These are phyloP conservation scores for Fusarium sp. DNA, from an alignment of 2,329 filamentous ascomycete species.

Conservation along the genomic window DNA sequence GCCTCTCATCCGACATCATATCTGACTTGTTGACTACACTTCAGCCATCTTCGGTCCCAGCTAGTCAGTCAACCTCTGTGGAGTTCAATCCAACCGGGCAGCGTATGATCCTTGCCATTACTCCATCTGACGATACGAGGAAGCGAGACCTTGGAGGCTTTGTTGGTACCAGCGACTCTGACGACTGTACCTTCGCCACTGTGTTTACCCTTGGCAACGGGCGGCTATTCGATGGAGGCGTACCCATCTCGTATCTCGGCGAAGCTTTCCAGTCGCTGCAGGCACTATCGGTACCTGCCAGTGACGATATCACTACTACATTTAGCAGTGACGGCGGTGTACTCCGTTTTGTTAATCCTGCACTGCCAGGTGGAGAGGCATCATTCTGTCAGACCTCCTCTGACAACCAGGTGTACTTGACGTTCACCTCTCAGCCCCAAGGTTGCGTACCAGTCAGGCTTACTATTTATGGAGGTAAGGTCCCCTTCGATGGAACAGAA, in stretches of 20 bases:
- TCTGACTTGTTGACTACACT: neutral
- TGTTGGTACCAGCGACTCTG: neutral
- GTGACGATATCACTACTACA: neutral
- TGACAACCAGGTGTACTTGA: neutral
- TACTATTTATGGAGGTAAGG: neutral
- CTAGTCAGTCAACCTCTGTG: neutral
- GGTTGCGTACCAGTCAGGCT: neutral
- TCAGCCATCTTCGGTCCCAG: neutral
- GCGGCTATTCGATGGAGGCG: neutral
- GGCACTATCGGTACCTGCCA: neutral
- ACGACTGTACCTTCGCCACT: neutral
- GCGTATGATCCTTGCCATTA: neutral
- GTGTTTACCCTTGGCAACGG: neutral
- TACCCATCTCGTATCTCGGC: neutral
- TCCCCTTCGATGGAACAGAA: fast-evolving
- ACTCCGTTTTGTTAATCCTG: neutral
- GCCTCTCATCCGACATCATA: neutral
- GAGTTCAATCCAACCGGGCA: neutral
- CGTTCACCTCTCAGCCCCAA: neutral
- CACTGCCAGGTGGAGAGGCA: neutral
- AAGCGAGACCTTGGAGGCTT: slow-evolving; percentile 3
- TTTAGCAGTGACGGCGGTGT: neutral
- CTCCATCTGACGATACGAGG: neutral
- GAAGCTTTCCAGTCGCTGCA: neutral
- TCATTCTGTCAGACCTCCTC: slow-evolving; percentile 2